Conservation (phyloP, 2,329 filamentous ascomycete species). For the Colletotrichum acutatum region DNA sequence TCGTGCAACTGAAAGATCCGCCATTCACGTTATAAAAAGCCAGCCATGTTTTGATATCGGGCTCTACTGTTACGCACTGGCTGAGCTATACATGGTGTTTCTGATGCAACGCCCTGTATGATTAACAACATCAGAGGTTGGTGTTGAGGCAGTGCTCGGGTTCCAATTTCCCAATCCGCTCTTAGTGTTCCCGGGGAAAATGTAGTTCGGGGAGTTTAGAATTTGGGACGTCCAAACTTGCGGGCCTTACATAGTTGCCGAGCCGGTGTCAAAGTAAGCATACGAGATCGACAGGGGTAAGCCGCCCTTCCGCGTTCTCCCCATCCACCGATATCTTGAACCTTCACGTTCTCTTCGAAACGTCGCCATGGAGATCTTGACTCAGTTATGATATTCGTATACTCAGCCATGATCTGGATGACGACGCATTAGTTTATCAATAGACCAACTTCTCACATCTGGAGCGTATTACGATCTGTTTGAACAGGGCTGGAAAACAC, state of each 20-base stretch:
- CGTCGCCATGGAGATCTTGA: not conserved
- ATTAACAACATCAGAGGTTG: not conserved
- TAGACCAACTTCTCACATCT: not conserved
- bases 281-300: not conserved
- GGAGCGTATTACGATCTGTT: not conserved
- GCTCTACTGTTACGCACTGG: no score
- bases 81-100: no score
- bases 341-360: not conserved
- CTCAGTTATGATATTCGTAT: not conserved
- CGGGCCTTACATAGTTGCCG: not conserved
- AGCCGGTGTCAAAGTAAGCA: not conserved
- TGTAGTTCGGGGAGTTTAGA: not conserved
- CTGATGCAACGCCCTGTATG: not conserved
- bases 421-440: not conserved
- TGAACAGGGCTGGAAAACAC: not conserved
- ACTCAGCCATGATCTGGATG: not conserved
- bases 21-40: no score
- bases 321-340: not conserved
- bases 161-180: not conserved
- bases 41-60: no score
- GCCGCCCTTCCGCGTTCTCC: not conserved
- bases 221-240: not conserved
- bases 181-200: not conserved
- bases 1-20: no score
- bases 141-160: not conserved